Percentiles rank a stretch among this genome's conserved stretches.
These are phyloP conservation scores for Talaromyces borbonicus DNA, from an alignment of 495 filamentous ascomycete species.

Conservation along the genomic window DNA sequence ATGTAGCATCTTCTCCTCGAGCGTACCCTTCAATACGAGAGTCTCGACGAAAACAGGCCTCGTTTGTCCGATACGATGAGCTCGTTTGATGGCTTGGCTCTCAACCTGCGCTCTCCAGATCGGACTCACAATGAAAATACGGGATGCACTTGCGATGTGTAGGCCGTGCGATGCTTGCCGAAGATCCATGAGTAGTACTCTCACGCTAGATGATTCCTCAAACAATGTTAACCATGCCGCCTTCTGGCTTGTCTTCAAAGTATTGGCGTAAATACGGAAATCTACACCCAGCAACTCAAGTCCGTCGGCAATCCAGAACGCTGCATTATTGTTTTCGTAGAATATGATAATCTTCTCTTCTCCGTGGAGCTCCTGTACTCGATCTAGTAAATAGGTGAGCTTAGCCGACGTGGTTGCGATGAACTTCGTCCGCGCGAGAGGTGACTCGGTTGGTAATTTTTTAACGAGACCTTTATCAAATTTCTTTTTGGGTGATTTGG, in stretches of 20 bases:
- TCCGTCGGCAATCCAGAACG: constrained; percentile 72
- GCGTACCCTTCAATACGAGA: constrained; percentile 65
- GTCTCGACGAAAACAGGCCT: constrained; percentile 80
- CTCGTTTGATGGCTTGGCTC: constrained; percentile 86
- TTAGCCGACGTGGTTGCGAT: constrained; percentile 80
- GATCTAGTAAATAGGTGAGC: constrained; percentile 73
- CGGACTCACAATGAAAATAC: constrained; percentile 88
- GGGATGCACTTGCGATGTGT: constrained; percentile 68
- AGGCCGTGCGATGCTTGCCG: constrained; percentile 79
- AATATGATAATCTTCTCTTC: constrained; percentile 86
- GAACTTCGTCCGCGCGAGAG: constrained; percentile 52
- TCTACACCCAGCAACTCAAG: constrained; percentile 69
- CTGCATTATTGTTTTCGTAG: constrained; percentile 79
- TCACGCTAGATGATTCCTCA: constrained; percentile 49
- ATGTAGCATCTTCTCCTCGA: constrained; percentile 77
- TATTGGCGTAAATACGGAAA: constrained; percentile 75
- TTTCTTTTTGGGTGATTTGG: constrained; percentile 23
- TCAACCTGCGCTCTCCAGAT: constrained; percentile 79
- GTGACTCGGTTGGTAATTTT: constrained; percentile 34
- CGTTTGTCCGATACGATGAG: constrained; percentile 78
- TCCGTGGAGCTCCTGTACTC: constrained; percentile 53
- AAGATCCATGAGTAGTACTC: constrained; percentile 85
- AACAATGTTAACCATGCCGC: constrained; percentile 70
- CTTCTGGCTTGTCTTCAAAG: constrained; percentile 47
- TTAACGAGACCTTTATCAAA: constrained; percentile 24